Evolutionary conservation across 257 asterid genomes (phyloP), one percentile per base, ranked within the genome.

Genomic region (Nicotiana otophora): DNA sequence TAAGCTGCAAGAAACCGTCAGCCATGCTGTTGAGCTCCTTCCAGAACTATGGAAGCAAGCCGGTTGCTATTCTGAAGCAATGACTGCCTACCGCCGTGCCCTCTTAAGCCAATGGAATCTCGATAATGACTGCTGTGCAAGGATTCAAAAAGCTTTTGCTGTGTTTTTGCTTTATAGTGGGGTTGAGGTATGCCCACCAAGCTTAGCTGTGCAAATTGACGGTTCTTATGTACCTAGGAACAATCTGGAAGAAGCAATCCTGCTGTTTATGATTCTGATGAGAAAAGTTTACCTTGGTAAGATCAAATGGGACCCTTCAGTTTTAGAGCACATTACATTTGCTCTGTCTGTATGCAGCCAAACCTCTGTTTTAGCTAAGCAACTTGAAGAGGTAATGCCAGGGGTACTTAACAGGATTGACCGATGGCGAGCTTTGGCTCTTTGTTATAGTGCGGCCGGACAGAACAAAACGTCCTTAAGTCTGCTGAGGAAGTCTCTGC

Each of bases 41-140:
- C 99, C 99, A 8, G 98, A 94, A 87, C 86, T 96, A 65, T 94
- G 92, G 95, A 96, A 91, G 91, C 98, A 90, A 84, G 93, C 98
- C 78, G 96, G 92, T 11, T 69, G 53, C 83, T 88, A 86, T 83
- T 65, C 97, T 9, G 98, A 96, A 86, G 96, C 98, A 6, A 88
- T 92, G 90, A 70, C 93, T 80, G 94, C 98, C 76, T 96, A 93
- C 84, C 91, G 99, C 54, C 93, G 98, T 75, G 98, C 97, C 81
- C 90, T 96, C 81, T 93, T 94, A 81, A 93, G 97, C 86, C 99
- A 94, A 82, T 96, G 99, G 99, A 94, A 91, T 87, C 96, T 96
- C 58, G 97, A 93, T 79, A 92, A 90, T 48, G 98, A 93, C 15
- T 89, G 97, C 64, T 94, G 97, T 88, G 98, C 95, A 46, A 93